A percentile compares a stretch with the other conserved stretches of the same genome.
phyloP scores from a whole-genome alignment of 2,329 filamentous ascomycete genomes.

The Colletotrichum sp. region DNA sequence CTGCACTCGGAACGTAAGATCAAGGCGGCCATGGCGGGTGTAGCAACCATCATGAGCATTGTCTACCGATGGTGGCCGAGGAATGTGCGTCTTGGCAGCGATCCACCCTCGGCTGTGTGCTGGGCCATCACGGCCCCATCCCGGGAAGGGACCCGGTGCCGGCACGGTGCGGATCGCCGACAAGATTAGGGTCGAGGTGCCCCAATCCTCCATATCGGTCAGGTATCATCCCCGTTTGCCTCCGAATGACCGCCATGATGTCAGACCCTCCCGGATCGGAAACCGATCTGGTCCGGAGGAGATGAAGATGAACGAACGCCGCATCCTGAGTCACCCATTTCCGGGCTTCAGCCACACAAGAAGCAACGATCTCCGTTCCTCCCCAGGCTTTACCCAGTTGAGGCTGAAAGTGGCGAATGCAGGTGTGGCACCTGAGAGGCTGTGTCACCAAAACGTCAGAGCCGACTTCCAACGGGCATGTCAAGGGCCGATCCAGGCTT shows the following conservation, averaged over 20 bases:
- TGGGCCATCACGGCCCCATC: not conserved
- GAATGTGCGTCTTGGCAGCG: not conserved
- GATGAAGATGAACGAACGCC: not conserved
- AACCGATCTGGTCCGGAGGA: not conserved
- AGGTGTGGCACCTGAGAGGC: not conserved
- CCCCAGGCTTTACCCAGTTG: not conserved
- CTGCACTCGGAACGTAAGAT: accelerated
- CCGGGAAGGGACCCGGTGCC: not conserved
- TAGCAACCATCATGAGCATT: not conserved
- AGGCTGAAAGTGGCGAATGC: not conserved
- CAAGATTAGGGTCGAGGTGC: not conserved
- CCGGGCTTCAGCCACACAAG: not conserved
- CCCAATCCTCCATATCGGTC: not conserved
- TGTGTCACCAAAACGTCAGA: constrained; percentile 5
- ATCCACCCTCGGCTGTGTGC: not conserved
- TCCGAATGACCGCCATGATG: not conserved
- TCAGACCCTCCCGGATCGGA: not conserved
- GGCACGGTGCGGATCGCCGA: not conserved
- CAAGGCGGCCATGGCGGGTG: not conserved
- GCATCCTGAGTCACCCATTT: not conserved
- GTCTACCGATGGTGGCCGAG: not conserved
- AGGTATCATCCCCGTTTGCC: not conserved
- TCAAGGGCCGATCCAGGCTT: not conserved
- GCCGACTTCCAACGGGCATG: not conserved
- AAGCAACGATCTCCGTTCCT: not conserved